Percentiles rank a stretch among this genome's conserved stretches.
Conservation (phyloP, 2,329 filamentous ascomycete species). For the Exophiala oligosperma region DNA sequence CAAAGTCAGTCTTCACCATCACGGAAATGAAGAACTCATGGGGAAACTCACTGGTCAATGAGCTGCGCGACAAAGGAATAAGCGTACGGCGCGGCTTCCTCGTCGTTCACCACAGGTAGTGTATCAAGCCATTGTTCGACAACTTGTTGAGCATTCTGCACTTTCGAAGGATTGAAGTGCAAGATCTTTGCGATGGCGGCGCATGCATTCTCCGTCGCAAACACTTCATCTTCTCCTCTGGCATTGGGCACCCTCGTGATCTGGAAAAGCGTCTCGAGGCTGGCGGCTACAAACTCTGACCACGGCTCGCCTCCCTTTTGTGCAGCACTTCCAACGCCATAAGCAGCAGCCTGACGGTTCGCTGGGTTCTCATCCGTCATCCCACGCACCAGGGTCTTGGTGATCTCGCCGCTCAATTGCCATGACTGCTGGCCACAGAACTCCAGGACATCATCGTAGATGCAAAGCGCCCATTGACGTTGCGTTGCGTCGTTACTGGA, state of each 20-base stretch:
- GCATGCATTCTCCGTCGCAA: conserved; percentile 95
- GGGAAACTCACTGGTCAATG: conserved; percentile 80
- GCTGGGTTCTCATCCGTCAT: conserved; percentile 83
- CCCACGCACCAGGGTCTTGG: conserved; percentile 81
- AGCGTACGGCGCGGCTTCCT: conserved; percentile 94
- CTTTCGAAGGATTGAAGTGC: conserved; percentile 78
- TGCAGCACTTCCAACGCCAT: conserved; percentile 92
- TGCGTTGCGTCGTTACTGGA: conserved; percentile 75
- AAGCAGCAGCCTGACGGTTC: conserved; percentile 92
- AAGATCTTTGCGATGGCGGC: conserved; percentile 96
- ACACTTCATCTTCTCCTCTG: conserved; percentile 88
- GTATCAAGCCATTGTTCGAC: conserved; percentile 87
- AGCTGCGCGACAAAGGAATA: conserved; percentile 89
- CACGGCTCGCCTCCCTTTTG: conserved; percentile 86
- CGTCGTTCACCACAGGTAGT: conserved; percentile 87
- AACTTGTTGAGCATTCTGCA: conserved; percentile 73
- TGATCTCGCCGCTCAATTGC: conserved; percentile 81
- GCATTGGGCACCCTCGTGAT: conserved; percentile 79
- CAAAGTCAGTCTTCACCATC: neutral
- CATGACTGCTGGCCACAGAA: conserved; percentile 90
- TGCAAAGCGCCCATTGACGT: conserved; percentile 97
- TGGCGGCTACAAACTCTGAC: conserved; percentile 81
- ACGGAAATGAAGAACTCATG: neutral
- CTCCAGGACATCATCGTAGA: conserved; percentile 96
- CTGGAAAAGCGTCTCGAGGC: conserved; percentile 80